These are phyloP conservation scores for Neurospora sp. DNA, from an alignment of 2,329 filamentous ascomycete genomes.

Conservation along the genomic window DNA sequence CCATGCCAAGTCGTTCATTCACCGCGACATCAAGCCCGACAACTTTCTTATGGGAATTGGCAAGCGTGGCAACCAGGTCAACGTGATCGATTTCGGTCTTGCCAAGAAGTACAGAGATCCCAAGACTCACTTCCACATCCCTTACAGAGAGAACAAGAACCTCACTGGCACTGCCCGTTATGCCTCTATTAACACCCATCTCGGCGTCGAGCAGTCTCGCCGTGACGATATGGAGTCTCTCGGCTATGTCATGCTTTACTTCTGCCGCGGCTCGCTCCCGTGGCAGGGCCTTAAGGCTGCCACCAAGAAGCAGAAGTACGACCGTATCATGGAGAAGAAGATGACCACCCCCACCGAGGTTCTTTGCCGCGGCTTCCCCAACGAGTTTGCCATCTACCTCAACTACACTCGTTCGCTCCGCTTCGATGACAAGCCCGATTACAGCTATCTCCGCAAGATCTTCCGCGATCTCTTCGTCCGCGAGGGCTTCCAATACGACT, in stretches of 20 bases:
- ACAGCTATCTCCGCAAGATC: slow-evolving; percentile 99
- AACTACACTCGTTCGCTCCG: slow-evolving; percentile 98
- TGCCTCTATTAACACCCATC: slow-evolving; percentile 96
- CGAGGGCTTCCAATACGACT: slow-evolving; percentile 99
- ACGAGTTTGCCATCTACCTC: slow-evolving; percentile 98
- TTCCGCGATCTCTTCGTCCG: slow-evolving; percentile 99
- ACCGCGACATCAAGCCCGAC: slow-evolving; percentile 99
- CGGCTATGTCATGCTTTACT: slow-evolving; percentile 99
- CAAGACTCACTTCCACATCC: slow-evolving; percentile 99
- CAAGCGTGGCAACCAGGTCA: slow-evolving; percentile 98
- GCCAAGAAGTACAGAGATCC: slow-evolving; percentile 99
- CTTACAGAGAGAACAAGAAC: slow-evolving; percentile 99
- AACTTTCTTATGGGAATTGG: slow-evolving; percentile 99
- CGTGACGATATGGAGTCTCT: slow-evolving; percentile 99
- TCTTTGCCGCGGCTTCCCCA: slow-evolving; percentile 96
- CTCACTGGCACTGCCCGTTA: slow-evolving; percentile 97
- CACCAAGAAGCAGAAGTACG: slow-evolving; percentile 99
- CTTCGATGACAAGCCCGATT: slow-evolving; percentile 99
- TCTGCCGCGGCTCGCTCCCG: slow-evolving; percentile 95
- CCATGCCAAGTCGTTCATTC: slow-evolving; percentile 98
- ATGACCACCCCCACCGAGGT: slow-evolving; percentile 99
- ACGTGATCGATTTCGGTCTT: slow-evolving; percentile 97
- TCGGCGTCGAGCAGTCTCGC: slow-evolving; percentile 96
- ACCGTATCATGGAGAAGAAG: slow-evolving; percentile 99
- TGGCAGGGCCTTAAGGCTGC: slow-evolving; percentile 99